Evolutionary conservation across 1,284 basidiomycete species (phyloP).

Genomic region (Pterula multifida): DNA sequence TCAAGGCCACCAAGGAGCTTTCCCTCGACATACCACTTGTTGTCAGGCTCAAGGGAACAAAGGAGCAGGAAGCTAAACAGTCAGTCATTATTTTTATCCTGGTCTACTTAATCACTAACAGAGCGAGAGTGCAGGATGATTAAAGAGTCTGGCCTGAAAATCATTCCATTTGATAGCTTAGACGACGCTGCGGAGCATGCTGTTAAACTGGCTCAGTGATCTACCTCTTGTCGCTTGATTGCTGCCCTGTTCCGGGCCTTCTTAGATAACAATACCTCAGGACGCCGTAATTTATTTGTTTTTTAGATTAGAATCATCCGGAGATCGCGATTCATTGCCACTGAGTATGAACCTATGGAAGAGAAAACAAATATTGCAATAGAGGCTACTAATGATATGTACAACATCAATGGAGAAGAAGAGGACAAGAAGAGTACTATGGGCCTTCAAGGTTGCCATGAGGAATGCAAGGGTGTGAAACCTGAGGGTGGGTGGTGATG

Average conservation of each 20-base stretch:
- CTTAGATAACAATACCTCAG: not conserved
- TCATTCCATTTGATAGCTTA: slow-evolving; percentile 78
- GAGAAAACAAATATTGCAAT: not conserved
- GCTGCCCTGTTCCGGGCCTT: not conserved
- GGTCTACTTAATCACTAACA: not conserved
- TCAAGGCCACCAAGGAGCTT: slow-evolving; percentile 93
- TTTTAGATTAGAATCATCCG: too few relatives aligned
- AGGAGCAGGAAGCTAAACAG: slow-evolving; percentile 92
- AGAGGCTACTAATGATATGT: not conserved
- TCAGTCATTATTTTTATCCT: slow-evolving; percentile 26
- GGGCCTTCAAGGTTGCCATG: not conserved
- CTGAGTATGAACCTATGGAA: not conserved
- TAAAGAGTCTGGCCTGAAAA: slow-evolving; percentile 84
- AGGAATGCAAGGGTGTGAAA: not conserved
- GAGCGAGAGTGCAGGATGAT: slow-evolving; percentile 58
- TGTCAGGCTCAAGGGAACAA: slow-evolving; percentile 94
- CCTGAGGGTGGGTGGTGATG: not conserved
- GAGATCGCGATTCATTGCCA: too few relatives aligned
- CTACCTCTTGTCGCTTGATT: slow-evolving; percentile 36
- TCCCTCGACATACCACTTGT: slow-evolving; percentile 79
- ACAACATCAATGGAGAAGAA: not conserved
- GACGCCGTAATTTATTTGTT: not conserved
- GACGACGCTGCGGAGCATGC: slow-evolving; percentile 83
- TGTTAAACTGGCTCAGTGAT: slow-evolving; percentile 33
- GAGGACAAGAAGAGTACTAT: too few relatives aligned